Evolutionary conservation across 2,329 filamentous ascomycete species (phyloP).

Genomic region (Penicillium sp.): DNA sequence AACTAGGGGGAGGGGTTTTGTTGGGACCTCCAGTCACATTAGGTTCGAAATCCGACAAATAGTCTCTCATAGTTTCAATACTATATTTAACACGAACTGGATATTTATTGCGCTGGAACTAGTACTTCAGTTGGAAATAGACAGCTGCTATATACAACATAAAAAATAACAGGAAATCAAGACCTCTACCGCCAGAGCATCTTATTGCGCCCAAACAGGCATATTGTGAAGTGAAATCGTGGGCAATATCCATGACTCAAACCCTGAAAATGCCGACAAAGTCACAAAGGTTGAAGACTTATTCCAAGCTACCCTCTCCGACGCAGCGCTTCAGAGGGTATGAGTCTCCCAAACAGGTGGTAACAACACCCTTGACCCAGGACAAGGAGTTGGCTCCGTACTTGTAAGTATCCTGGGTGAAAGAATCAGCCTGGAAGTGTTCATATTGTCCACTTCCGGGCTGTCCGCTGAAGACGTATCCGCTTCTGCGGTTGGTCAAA

Average conservation of each 20-base stretch:
- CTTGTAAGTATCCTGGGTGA: neutral
- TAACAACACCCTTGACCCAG: neutral
- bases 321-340: neutral
- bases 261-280: neutral
- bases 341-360: neutral
- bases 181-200: neutral
- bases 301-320: neutral
- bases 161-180: neutral
- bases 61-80: neutral
- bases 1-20: neutral
- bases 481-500: neutral
- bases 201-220: neutral
- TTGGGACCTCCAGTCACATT: neutral
- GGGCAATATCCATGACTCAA: neutral
- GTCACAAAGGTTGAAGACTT: neutral
- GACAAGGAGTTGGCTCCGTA: neutral
- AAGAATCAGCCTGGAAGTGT: neutral
- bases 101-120: neutral
- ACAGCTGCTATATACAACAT: neutral
- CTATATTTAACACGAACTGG: neutral
- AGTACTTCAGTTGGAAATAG: neutral
- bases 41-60: neutral
- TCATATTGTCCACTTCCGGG: neutral
- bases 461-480: neutral
- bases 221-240: neutral